Evolutionary conservation across 306 rosid genomes (phyloP), one percentile per base, ranked within the genome.

Genomic region (Purshia tridentata): DNA sequence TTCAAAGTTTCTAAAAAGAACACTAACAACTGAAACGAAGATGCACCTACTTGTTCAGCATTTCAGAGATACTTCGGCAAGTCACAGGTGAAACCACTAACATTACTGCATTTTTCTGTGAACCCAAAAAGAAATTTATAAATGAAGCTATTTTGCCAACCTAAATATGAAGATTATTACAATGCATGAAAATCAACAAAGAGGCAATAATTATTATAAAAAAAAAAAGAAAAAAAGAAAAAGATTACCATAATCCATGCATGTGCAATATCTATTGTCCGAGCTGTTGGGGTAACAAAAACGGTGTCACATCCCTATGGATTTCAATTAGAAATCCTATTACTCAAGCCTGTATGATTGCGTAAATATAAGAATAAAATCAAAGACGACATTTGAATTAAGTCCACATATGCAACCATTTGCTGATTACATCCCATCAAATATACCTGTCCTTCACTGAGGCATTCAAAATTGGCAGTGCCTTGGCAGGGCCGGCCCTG

Each of bases 261-360:
- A 69, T 87, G 90, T 39, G 93, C 90, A 59, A 93, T 91, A 84
- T 91, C 98, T 73, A 91, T 87, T 64, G 98, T 86, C 81, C 97
- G 97, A 82, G 98, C 98, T 10, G 98, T 91, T 85, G 97, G 92
- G 56, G 98, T 91, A 62, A 93, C 98, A 80, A 93, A 93, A 72
- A 84, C 98, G 50, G 97, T 93, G 85, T 91, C 97, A 82, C 96
- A 93, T 74, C 98, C 98, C 98, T 93, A 83, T 4, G 83, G 84
- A 86, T 87, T 86, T 86, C 86, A 90, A 86, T 77, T 70, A 84
- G 89, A 85, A 80, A 86, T 83, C 93, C 87, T 68, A 78, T 90
- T 86, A 90, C 83, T 86, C 81, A 84, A 86, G 81, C 88, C 86
- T 81, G 87, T 84, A 85, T 78, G 74, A 70, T 83, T 70, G 74